phyloP scores from a whole-genome alignment of 768 basidiomycete species.

The Pulveroboletus frians region DNA sequence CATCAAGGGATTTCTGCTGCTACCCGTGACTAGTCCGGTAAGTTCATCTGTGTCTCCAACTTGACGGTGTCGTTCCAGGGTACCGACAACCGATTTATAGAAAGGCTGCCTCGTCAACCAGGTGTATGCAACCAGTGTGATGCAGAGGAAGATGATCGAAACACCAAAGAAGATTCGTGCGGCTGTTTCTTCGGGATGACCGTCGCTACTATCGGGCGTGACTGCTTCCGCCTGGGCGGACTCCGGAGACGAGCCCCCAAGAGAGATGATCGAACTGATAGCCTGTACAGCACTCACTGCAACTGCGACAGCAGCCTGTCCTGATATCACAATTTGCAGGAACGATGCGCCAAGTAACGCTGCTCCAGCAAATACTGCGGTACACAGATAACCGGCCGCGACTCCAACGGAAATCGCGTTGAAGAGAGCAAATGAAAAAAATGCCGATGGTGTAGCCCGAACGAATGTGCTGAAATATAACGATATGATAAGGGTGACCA shows the following conservation, averaged over 20 bases:
- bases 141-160: conserved; percentile 59
- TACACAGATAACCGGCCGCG: conserved; percentile 71
- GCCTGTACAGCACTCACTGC: conserved; percentile 76
- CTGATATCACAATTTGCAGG: conserved; percentile 74
- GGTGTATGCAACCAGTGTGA: conserved; percentile 46
- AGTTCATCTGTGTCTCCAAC: conserved; percentile 24
- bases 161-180: conserved; percentile 72
- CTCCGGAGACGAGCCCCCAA: conserved; percentile 40
- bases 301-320: conserved; percentile 82
- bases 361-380: conserved; percentile 70
- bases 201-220: conserved; percentile 22
- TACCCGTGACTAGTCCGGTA: conserved; percentile 34
- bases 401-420: conserved; percentile 55
- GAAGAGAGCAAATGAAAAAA: conserved; percentile 62
- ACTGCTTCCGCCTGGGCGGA: conserved; percentile 13
- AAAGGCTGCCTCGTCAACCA: conserved; percentile 57
- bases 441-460: conserved; percentile 47
- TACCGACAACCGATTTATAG: conserved; percentile 50
- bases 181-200: conserved; percentile 55
- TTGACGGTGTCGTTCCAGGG: conserved; percentile 38
- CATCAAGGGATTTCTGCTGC: conserved; percentile 21
- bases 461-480: conserved; percentile 66
- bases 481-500: conserved; percentile 50
- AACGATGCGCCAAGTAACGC: conserved; percentile 70
- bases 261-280: conserved; percentile 53